Conservation (phyloP, 2,329 filamentous ascomycete genomes). For the Trichophyton benhamiae region DNA sequence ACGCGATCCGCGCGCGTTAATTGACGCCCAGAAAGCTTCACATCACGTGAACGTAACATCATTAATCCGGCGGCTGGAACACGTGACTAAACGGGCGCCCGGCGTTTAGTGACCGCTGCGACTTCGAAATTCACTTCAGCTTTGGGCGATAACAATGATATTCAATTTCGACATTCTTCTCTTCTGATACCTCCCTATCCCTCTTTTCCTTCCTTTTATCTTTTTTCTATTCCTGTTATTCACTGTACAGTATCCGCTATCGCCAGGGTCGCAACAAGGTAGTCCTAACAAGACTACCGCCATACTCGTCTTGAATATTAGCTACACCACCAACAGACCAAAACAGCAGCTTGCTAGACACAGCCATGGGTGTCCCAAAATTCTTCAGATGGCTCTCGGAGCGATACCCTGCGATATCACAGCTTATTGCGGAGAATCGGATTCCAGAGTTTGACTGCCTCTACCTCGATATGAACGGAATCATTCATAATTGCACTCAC, state of each 20-base stretch:
- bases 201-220: not conserved
- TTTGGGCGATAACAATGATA: not conserved
- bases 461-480: slow-evolving; percentile 87
- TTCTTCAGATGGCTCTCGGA: slow-evolving; percentile 99
- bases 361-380: slow-evolving; percentile 59
- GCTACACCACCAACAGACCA: not conserved
- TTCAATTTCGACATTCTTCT: not conserved
- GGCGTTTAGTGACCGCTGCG: not conserved
- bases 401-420: slow-evolving; percentile 95
- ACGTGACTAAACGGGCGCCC: not conserved
- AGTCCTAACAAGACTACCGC: not conserved
- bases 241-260: not conserved
- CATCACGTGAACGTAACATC: not conserved
- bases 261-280: not conserved
- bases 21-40: not conserved
- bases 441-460: slow-evolving; percentile 98
- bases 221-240: not conserved
- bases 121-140: no score
- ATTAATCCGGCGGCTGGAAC: not conserved
- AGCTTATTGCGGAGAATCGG: slow-evolving; percentile 95
- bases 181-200: not conserved
- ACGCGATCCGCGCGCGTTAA: not conserved
- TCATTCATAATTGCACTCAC: slow-evolving; percentile 99
- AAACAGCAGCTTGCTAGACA: slow-evolving; percentile 10
- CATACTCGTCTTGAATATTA: not conserved